phyloP scores from a whole-genome alignment of 148 eudicot genomes.

The Polygonum aviculare region DNA sequence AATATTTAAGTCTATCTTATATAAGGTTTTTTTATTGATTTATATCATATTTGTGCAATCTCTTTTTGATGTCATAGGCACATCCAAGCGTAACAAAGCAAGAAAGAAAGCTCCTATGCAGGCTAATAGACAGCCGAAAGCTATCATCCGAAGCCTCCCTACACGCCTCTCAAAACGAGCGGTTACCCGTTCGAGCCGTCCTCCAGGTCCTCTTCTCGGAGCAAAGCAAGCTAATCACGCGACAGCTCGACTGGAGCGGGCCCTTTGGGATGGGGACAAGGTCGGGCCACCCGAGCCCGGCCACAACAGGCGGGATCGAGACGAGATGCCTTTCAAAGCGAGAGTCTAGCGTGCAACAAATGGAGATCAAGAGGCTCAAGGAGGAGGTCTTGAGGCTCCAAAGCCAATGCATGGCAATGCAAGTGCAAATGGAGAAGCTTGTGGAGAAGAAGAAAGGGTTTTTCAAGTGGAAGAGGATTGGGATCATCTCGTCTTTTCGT shows the following conservation, averaged over 20 bases:
- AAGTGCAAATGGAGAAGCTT: constrained; percentile 50
- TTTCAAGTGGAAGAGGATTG: constrained; percentile 47
- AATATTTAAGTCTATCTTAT: too few species aligned
- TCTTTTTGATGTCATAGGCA: constrained; percentile 27
- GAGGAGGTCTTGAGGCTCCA: constrained; percentile 69
- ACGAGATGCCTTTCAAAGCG: constrained; percentile 48
- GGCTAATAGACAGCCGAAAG: constrained; percentile 56
- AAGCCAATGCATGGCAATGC: constrained; percentile 44
- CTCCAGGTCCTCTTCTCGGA: constrained; percentile 73
- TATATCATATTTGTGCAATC: too few species aligned
- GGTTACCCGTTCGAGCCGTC: constrained; percentile 67
- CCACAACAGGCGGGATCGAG: constrained; percentile 25
- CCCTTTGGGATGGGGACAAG: constrained; percentile 31
- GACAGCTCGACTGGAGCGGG: constrained; percentile 55
- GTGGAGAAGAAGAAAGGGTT: constrained; percentile 46
- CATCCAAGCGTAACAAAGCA: constrained; percentile 61
- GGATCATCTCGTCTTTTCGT: constrained; percentile 21
- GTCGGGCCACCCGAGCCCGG: constrained; percentile 27
- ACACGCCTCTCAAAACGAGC: constrained; percentile 77
- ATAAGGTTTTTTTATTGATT: too few species aligned
- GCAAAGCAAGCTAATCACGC: constrained; percentile 42
- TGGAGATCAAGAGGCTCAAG: constrained; percentile 55
- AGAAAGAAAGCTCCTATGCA: constrained; percentile 56
- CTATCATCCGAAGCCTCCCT: constrained; percentile 69
- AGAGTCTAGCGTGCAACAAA: constrained; percentile 32